Evolutionary conservation across 2,329 filamentous ascomycete species (phyloP), one percentile per base, ranked within the genome.

Genomic region (Domatiomyces catenatus): DNA sequence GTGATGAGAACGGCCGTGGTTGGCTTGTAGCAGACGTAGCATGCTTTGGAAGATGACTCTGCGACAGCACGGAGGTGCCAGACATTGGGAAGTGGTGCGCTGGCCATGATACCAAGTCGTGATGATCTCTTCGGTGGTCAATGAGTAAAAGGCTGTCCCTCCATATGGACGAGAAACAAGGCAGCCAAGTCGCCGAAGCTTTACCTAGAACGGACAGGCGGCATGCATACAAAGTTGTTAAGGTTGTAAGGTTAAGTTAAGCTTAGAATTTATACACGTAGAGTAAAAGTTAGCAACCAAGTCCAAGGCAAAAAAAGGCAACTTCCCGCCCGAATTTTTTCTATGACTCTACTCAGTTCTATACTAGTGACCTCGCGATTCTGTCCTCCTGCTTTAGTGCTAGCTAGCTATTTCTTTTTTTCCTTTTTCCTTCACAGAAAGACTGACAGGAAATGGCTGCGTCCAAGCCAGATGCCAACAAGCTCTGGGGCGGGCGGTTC

Each of bases 11-110:
- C 90, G 57, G 83, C 93, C 5, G 82, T 80, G 52, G 83, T 87
- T 7, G 85, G 84, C 68, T 92, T 94, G 72, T 83, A 93, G 74
- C 92, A 96, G 56, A 96, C 80, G 67, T 87, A 84, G 68, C 92
- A 98, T 47, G 86, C 75, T 67, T 86, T 94, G 10, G 86, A 77
- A 1, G 83, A 77, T n/a, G 80, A 77, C 26, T 94, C 87, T 10
- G 88, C 88, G 36, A 96, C 90, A 59, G 81, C 86, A 47, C 90
- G 84, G 57, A 89, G 84, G 56, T 86, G 80, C 69, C 90, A 96
- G 26, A 84, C 67, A 63, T 96, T 96, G 43, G 78, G 77, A 52
- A 90, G 57, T 36, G 54, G 55, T 39, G 43, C n/a, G 19, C 42
- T 48, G 18, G 50, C 24, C 50, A 49, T 49, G 39, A 39, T 49